Evolutionary conservation across 23 red algal species (phyloP).

Genomic region (Gracilaria gracilis): DNA sequence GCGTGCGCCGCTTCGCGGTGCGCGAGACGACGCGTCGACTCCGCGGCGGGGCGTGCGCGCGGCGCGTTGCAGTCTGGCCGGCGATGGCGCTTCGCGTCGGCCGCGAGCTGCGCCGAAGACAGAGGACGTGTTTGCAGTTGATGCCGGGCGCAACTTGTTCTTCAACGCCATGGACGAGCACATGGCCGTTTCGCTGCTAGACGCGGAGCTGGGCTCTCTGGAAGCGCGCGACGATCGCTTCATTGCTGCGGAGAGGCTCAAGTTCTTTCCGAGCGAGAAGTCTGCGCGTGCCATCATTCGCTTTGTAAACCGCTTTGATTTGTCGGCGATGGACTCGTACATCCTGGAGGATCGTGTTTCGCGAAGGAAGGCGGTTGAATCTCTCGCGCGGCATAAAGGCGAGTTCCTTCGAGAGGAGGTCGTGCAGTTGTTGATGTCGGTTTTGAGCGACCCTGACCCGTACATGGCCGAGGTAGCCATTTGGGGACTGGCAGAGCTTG

Average conservation of each 20-base stretch:
- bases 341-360: conserved; percentile 69
- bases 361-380: conserved; percentile 74
- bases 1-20: background rate
- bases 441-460: conserved; percentile 49
- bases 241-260: conserved; percentile 83
- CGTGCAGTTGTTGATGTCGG: conserved; percentile 13
- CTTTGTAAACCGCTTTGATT: conserved; percentile 57
- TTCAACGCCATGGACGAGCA: conserved; percentile 79
- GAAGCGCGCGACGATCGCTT: conserved; percentile 54
- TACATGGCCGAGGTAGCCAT: conserved; percentile 80
- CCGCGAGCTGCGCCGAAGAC: conserved; percentile 23
- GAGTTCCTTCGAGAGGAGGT: conserved; percentile 19
- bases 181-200: conserved; percentile 39
- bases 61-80: background rate
- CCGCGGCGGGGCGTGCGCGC: background rate
- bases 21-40: background rate
- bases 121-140: conserved; percentile 68
- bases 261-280: conserved; percentile 69
- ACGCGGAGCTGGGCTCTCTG: conserved; percentile 40
- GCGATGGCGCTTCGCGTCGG: background rate
- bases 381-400: conserved; percentile 65
- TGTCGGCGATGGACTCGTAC: background rate
- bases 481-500: conserved; percentile 63
- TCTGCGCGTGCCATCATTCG: conserved; percentile 60
- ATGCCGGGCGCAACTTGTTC: conserved; percentile 78